A percentile compares a stretch with the other conserved stretches of the same genome.
Evolutionary conservation across 2,329 filamentous ascomycete species (phyloP).

Genomic region (Monosporascus sp.): DNA sequence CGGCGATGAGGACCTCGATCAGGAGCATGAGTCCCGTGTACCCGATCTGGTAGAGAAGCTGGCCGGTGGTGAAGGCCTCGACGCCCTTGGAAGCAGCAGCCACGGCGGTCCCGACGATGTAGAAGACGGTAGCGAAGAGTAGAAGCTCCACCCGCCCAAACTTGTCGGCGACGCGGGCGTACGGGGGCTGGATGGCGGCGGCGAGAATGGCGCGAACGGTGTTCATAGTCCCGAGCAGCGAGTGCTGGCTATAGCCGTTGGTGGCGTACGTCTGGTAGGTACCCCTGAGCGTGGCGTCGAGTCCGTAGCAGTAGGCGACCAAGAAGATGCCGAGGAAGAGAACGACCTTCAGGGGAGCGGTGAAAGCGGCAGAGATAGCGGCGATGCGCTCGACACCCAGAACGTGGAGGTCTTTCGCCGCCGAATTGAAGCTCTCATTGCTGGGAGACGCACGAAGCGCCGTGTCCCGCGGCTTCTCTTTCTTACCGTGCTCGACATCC

Average conservation of each 20-base stretch:
- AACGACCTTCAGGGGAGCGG: slow-evolving; percentile 38
- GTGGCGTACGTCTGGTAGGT: slow-evolving; percentile 53
- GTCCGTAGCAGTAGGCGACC: slow-evolving; percentile 54
- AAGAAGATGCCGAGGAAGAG: slow-evolving; percentile 55
- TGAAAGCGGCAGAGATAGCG: slow-evolving; percentile 41
- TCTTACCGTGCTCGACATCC: background rate
- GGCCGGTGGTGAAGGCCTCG: slow-evolving; percentile 49
- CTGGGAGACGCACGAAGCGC: background rate
- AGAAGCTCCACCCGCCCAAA: slow-evolving; percentile 58
- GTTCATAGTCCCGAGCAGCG: slow-evolving; percentile 52
- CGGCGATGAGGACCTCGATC: slow-evolving; percentile 59
- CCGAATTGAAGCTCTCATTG: background rate
- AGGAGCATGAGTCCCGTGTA: slow-evolving; percentile 58
- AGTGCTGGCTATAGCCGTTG: slow-evolving; percentile 45
- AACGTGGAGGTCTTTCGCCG: slow-evolving; percentile 8
- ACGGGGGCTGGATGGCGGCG: slow-evolving; percentile 52
- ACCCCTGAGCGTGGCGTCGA: slow-evolving; percentile 47
- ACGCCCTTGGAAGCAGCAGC: slow-evolving; percentile 47
- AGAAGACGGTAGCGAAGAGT: slow-evolving; percentile 49
- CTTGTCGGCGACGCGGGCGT: slow-evolving; percentile 58
- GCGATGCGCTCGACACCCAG: slow-evolving; percentile 50
- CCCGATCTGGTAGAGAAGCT: slow-evolving; percentile 57
- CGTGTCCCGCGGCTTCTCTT: background rate
- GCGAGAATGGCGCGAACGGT: slow-evolving; percentile 55
- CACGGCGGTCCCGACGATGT: slow-evolving; percentile 49